A percentile compares a stretch with the other conserved stretches of the same genome.
Evolutionary conservation across 1,284 basidiomycete genomes (phyloP).

Genomic region (Fomitopsis betulina): DNA sequence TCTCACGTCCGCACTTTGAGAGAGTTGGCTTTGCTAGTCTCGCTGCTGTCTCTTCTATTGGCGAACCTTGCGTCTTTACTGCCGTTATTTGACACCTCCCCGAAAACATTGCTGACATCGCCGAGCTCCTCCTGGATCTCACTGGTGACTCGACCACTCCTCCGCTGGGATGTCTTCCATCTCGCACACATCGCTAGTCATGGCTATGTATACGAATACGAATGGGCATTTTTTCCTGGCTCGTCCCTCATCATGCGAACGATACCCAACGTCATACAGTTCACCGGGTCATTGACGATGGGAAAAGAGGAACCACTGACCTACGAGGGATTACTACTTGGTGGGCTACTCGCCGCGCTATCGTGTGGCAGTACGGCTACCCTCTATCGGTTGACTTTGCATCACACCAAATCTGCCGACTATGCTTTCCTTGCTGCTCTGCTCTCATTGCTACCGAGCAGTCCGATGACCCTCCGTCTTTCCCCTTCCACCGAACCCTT

Average conservation of each 20-base stretch:
- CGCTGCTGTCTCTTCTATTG: slow-evolving; percentile 13
- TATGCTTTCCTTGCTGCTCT: slow-evolving; percentile 59
- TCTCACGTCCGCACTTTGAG: neutral
- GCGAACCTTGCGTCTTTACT: slow-evolving; percentile 27
- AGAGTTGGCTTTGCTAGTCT: neutral
- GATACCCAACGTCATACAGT: slow-evolving; percentile 24
- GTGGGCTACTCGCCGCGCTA: slow-evolving; percentile 37
- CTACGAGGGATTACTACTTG: slow-evolving; percentile 27
- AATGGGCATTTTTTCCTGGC: slow-evolving; percentile 87
- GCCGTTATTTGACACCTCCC: slow-evolving; percentile 42
- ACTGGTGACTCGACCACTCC: slow-evolving; percentile 28
- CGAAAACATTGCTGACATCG: slow-evolving; percentile 29
- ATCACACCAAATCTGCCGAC: slow-evolving; percentile 45
- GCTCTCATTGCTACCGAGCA: slow-evolving; percentile 78
- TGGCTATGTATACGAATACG: slow-evolving; percentile 75
- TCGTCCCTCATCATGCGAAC: slow-evolving; percentile 51
- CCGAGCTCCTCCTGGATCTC: slow-evolving; percentile 13
- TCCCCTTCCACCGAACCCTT: slow-evolving; percentile 84
- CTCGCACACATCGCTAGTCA: slow-evolving; percentile 65
- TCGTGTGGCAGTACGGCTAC: slow-evolving; percentile 42
- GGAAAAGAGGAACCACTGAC: neutral
- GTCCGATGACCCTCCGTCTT: slow-evolving; percentile 69
- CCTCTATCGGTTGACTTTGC: slow-evolving; percentile 62
- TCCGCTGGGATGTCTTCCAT: slow-evolving; percentile 92
- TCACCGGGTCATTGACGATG: neutral